Percentiles rank a stretch among this genome's conserved stretches.
These are phyloP conservation scores for Trametes meyenii DNA, from an alignment of 768 basidiomycete species.

Conservation along the genomic window DNA sequence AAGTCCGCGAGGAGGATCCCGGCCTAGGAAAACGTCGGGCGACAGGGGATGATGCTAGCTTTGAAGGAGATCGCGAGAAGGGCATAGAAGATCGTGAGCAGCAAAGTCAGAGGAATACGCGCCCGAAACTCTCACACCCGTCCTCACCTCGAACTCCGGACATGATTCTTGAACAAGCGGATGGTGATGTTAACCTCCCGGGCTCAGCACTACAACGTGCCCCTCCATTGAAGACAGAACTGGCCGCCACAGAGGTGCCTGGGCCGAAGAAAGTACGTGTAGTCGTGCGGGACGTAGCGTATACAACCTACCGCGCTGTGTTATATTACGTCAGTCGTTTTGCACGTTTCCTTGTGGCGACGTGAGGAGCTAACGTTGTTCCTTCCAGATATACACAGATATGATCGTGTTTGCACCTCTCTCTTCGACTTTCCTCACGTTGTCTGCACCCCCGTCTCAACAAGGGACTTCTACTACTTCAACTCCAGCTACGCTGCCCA, in stretches of 20 bases:
- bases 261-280: conserved; percentile 58
- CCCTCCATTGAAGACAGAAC: background rate
- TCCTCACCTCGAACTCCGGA: conserved; percentile 42
- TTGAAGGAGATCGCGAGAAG: conserved; percentile 33
- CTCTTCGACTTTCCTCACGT: conserved; percentile 61
- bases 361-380: background rate
- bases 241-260: conserved; percentile 17
- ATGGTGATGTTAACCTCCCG: background rate
- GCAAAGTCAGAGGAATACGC: conserved; percentile 33
- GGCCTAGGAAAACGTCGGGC: conserved; percentile 8
- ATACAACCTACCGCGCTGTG: conserved; percentile 63
- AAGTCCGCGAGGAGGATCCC: background rate
- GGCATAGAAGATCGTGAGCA: conserved; percentile 40
- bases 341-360: background rate
- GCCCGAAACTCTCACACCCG: conserved; percentile 40
- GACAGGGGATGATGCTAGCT: background rate
- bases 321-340: conserved; percentile 67
- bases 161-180: conserved; percentile 1
- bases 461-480: conserved; percentile 11
- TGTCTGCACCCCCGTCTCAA: conserved; percentile 26
- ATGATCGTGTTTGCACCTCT: conserved; percentile 82
- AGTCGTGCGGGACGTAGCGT: conserved; percentile 59
- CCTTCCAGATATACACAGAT: conserved; percentile 77
- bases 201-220: background rate
- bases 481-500: conserved; percentile 26